A percentile compares a stretch with the other conserved stretches of the same genome.
These are phyloP conservation scores for Yarrowia bubula DNA, from an alignment of 805 yeast genomes.

Conservation along the genomic window DNA sequence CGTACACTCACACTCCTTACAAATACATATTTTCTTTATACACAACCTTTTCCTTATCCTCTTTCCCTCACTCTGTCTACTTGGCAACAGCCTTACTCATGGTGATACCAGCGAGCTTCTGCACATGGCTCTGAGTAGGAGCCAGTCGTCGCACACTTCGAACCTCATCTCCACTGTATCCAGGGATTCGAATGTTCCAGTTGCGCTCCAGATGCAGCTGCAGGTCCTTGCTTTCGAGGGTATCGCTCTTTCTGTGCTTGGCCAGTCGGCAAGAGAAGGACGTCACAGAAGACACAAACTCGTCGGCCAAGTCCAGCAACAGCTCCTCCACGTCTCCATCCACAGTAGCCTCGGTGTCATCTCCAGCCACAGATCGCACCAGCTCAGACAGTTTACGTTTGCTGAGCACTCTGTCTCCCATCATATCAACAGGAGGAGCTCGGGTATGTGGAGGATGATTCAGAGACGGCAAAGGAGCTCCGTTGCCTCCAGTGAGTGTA, in stretches of 20 bases:
- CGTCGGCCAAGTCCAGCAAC: slow-evolving; percentile 89
- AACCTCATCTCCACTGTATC: slow-evolving; percentile 87
- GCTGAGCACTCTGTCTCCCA: slow-evolving; percentile 65
- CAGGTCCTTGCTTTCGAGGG: slow-evolving; percentile 82
- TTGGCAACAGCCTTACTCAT: slow-evolving; percentile 35
- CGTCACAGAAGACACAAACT: slow-evolving; percentile 86
- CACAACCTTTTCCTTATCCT: background rate
- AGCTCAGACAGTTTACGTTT: slow-evolving; percentile 87
- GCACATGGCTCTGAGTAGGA: slow-evolving; percentile 43
- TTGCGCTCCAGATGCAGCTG: slow-evolving; percentile 88
- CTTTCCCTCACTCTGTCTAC: background rate
- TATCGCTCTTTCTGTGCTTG: slow-evolving; percentile 86
- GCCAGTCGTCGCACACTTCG: slow-evolving; percentile 48
- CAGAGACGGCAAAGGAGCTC: slow-evolving; percentile 64
- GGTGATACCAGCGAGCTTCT: slow-evolving; percentile 42
- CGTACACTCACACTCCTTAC: no score
- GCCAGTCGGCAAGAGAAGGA: slow-evolving; percentile 93
- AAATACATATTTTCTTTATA: background rate
- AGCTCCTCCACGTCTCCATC: slow-evolving; percentile 95
- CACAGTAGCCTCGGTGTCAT: slow-evolving; percentile 83
- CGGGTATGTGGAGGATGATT: slow-evolving; percentile 72
- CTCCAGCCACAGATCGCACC: slow-evolving; percentile 64
- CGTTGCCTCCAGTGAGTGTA: slow-evolving; percentile 78
- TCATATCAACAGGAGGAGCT: slow-evolving; percentile 79
- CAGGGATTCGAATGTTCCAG: slow-evolving; percentile 95